phyloP scores from a whole-genome alignment of 139 green algal species.

The Gonium pectorale region DNA sequence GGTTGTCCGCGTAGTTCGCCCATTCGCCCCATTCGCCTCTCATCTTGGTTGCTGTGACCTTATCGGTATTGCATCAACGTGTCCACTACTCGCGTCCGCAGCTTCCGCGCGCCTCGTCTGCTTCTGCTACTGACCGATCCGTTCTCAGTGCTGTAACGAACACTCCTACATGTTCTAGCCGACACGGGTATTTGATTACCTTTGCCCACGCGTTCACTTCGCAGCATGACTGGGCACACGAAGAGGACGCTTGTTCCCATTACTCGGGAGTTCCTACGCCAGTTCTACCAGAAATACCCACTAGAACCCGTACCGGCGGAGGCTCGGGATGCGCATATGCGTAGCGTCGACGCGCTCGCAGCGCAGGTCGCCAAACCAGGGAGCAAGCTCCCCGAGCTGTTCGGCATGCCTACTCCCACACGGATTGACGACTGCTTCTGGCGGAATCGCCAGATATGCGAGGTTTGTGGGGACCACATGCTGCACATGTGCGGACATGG shows the following conservation, averaged over 20 bases:
- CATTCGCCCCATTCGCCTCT: no score
- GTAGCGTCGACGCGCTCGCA: not conserved
- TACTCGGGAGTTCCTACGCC: constrained; percentile 27
- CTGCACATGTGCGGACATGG: not conserved
- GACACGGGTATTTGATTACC: no score
- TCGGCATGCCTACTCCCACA: constrained; percentile 9
- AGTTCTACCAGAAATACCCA: constrained; percentile 43
- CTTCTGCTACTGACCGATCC: no score
- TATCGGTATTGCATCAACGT: no score
- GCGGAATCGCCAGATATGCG: constrained; percentile 48
- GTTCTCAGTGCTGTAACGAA: no score
- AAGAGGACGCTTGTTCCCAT: constrained; percentile 44
- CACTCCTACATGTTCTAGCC: no score
- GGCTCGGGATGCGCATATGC: not conserved
- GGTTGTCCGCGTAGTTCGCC: no score
- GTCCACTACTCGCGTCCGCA: no score
- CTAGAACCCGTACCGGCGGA: constrained; percentile 13
- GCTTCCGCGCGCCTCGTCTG: no score
- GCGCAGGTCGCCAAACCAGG: not conserved
- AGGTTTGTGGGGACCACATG: not conserved
- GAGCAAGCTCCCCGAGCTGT: not conserved
- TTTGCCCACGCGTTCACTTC: no score
- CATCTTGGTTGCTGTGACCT: no score
- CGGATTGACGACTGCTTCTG: constrained; percentile 52
- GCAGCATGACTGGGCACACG: not conserved